A percentile compares a stretch with the other conserved stretches of the same genome.
phyloP scores from a whole-genome alignment of 345 rosid genomes.

The Geranium brycei region DNA sequence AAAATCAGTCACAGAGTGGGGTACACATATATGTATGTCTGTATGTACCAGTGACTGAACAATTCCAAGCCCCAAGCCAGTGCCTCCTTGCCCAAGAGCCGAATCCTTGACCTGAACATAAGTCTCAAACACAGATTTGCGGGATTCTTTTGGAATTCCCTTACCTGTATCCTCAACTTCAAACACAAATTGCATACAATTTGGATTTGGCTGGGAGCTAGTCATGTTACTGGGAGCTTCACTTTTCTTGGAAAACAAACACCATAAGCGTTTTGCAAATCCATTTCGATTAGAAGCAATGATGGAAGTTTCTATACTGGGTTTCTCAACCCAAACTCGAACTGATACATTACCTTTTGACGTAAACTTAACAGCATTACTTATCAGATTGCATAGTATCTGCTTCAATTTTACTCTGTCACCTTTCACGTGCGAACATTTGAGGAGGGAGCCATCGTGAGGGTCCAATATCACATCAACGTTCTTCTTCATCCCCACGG shows the following conservation, averaged over 20 bases:
- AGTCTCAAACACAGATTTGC: constrained; percentile 55
- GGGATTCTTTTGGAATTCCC: constrained; percentile 66
- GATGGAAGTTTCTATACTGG: constrained; percentile 23
- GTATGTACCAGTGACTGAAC: constrained; percentile 69
- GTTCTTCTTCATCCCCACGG: constrained; percentile 44
- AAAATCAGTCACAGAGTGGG: too few species aligned
- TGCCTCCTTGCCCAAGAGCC: constrained; percentile 46
- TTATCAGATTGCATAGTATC: constrained; percentile 43
- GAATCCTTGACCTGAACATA: constrained; percentile 73
- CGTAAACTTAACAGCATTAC: constrained; percentile 83
- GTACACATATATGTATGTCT: too few species aligned
- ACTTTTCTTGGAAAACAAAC: constrained; percentile 15
- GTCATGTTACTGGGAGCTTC: constrained; percentile 2
- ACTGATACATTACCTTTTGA: constrained; percentile 43
- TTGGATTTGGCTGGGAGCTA: constrained; percentile 3
- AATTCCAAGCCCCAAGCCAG: constrained; percentile 81
- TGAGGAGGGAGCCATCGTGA: constrained; percentile 40
- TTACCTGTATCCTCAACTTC: constrained; percentile 78
- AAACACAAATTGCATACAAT: constrained; percentile 41
- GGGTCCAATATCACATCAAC: constrained; percentile 59
- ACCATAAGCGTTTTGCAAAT: constrained; percentile 12
- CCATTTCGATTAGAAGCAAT: constrained; percentile 18
- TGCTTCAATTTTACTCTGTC: constrained; percentile 54
- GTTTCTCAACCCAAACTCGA: constrained; percentile 47
- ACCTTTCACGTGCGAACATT: constrained; percentile 37